phyloP scores from a whole-genome alignment of 768 basidiomycete species.

The Jaapia argillacea region DNA sequence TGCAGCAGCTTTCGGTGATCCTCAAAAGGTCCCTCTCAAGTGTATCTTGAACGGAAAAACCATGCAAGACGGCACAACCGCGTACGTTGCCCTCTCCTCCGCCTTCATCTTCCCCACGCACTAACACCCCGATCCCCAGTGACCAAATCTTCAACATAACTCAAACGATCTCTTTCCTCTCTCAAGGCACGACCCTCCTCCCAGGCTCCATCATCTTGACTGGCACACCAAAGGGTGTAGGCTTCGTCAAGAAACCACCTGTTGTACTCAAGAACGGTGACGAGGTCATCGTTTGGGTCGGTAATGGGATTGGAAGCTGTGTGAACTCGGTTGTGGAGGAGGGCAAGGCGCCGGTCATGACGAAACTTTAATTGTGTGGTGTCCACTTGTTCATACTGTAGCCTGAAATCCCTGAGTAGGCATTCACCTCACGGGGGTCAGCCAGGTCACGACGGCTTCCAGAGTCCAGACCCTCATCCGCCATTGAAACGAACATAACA shows the following conservation, averaged over 20 bases:
- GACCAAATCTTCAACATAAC: conserved; percentile 76
- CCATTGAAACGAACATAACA: too few species aligned
- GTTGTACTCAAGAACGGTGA: conserved; percentile 69
- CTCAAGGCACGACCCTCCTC: conserved; percentile 75
- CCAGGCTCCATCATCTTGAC: conserved; percentile 80
- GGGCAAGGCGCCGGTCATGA: conserved; percentile 15
- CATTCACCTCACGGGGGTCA: too few species aligned
- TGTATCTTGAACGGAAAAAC: conserved; percentile 55
- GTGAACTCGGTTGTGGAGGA: conserved; percentile 76
- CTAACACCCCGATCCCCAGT: conserved; percentile 24
- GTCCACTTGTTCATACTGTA: too few species aligned
- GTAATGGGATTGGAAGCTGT: conserved; percentile 68
- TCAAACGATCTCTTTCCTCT: conserved; percentile 71
- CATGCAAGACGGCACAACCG: conserved; percentile 71
- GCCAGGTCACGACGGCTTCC: too few species aligned
- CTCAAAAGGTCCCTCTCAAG: conserved; percentile 53
- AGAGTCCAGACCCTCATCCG: too few species aligned
- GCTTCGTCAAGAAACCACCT: conserved; percentile 64
- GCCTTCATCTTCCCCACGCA: background rate
- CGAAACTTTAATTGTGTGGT: conserved; percentile 29
- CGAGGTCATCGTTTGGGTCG: conserved; percentile 55
- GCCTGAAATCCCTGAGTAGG: too few species aligned
- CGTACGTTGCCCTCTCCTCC: conserved; percentile 46
- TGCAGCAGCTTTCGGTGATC: conserved; percentile 49
- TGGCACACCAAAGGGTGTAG: conserved; percentile 75